Percentiles rank a stretch among this genome's conserved stretches.
Evolutionary conservation across 371 early-diverging fungal species (phyloP).

Genomic region (Mucor plumbeus): DNA sequence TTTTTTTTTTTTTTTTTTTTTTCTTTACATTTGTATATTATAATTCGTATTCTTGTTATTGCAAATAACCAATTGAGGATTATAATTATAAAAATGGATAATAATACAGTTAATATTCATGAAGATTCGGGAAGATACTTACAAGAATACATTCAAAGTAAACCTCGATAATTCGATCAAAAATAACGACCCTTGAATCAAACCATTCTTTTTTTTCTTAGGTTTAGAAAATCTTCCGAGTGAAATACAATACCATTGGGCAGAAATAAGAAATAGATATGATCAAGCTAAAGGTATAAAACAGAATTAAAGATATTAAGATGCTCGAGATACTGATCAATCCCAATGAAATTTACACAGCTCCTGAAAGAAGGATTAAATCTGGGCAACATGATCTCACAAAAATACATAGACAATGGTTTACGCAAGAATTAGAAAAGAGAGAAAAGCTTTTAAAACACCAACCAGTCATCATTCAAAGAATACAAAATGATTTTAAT

Average conservation of each 20-base stretch:
- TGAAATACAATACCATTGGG: slow-evolving; percentile 56
- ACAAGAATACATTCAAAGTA: slow-evolving; percentile 53
- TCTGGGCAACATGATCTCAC: slow-evolving; percentile 42
- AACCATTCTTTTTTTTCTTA: slow-evolving; percentile 14
- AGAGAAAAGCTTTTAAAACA: slow-evolving; percentile 35
- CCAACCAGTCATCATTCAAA: slow-evolving; percentile 42
- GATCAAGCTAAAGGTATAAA: slow-evolving; percentile 43
- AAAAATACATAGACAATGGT: slow-evolving; percentile 50
- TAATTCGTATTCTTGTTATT: not conserved
- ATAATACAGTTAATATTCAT: slow-evolving; percentile 27
- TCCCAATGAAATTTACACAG: slow-evolving; percentile 16
- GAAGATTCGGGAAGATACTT: slow-evolving; percentile 53
- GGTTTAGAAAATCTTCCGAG: slow-evolving; percentile 59
- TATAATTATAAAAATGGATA: not conserved
- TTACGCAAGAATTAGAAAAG: slow-evolving; percentile 40
- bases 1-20: not conserved
- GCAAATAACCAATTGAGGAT: not conserved
- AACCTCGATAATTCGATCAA: not conserved
- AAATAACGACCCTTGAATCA: slow-evolving; percentile 1
- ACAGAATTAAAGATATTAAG: not conserved
- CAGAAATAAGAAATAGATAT: slow-evolving; percentile 49
- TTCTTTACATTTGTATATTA: not conserved
- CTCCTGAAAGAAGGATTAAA: slow-evolving; percentile 41
- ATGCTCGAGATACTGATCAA: not conserved
- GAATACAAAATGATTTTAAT: slow-evolving; percentile 49